A percentile compares a stretch with the other conserved stretches of the same genome.
phyloP scores from a whole-genome alignment of 2,329 filamentous ascomycete species.

The Fusarium sp. region DNA sequence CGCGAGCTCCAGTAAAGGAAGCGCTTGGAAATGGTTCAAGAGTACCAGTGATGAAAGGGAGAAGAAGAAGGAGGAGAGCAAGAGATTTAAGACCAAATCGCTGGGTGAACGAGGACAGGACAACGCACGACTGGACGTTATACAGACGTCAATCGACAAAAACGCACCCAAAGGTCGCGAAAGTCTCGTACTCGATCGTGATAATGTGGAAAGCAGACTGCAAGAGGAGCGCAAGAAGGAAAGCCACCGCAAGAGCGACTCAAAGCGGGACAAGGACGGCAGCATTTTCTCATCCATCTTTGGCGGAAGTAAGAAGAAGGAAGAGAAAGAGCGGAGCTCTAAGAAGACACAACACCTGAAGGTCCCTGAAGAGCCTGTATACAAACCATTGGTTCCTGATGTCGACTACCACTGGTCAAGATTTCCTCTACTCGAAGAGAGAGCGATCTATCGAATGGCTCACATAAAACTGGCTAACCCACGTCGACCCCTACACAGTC shows the following conservation, averaged over 20 bases:
- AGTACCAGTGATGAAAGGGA: conserved; percentile 79
- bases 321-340: conserved; percentile 76
- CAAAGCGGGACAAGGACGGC: conserved; percentile 92
- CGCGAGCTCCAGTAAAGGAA: conserved; percentile 68
- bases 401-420: conserved; percentile 96
- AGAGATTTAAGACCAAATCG: conserved; percentile 73
- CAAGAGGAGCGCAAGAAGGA: conserved; percentile 88
- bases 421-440: conserved; percentile 93
- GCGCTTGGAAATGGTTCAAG: conserved; percentile 78
- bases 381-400: conserved; percentile 81
- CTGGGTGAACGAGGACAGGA: conserved; percentile 73
- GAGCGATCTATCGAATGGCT: conserved; percentile 98
- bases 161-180: conserved; percentile 75
- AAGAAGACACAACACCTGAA: conserved; percentile 81
- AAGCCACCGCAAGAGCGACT: conserved; percentile 76
- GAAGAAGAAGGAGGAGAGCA: conserved; percentile 69
- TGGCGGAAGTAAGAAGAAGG: conserved; percentile 87
- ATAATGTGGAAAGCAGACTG: conserved; percentile 75
- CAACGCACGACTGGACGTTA: conserved; percentile 83
- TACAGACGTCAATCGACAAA: conserved; percentile 87
- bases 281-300: conserved; percentile 96
- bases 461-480: conserved; percentile 99
- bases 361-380: conserved; percentile 81
- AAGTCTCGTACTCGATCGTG: conserved; percentile 84
- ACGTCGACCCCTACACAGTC: conserved; percentile 88